Base-by-base conservation (phyloP, 768 basidiomycete species). In the Kwoniella heveanensis region DNA sequence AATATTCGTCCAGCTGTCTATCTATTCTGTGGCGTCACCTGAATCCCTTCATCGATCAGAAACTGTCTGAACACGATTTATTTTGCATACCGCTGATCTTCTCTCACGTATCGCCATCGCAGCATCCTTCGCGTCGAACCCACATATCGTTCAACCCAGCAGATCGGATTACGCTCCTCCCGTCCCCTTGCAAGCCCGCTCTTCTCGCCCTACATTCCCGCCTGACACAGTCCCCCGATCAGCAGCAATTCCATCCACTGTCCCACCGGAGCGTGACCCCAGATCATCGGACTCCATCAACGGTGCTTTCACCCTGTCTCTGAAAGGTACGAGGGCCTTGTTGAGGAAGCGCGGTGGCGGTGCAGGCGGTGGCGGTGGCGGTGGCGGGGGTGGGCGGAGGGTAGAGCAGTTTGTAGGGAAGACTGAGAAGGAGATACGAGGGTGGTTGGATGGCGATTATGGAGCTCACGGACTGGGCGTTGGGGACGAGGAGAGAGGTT, bases 41-140 rank as follows among this genome's bases (percentile, higher is more conserved):
- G n/a, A n/a, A n/a, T n/a, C n/a, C n/a, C n/a, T n/a, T n/a, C n/a
- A n/a, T n/a, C n/a, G n/a, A n/a, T n/a, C n/a, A n/a, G n/a, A n/a
- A n/a, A n/a, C n/a, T n/a, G n/a, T 36, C 32, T 36, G 32, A 36
- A 6, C 32, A 36, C 13, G 32, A 7, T 37, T 57, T 13, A 1
- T 32, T 7, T 24, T 52, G n/a, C 24, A 25, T 52, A 2, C n/a
- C n/a, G n/a, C n/a, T n/a, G n/a, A 52, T 30, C 25, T 52, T 26
- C 44, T 9, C 10, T 27, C 52, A 15, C 56, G 57, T 27, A 1
- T 25, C 9, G 17, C n/a, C 26, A 6, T 5, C 32, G 24, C 29
- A 78, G 79, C 79, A 2, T 46, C 70, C 13, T 71, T 78, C 59
- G 57, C 65, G 6, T 68, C 66, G 7, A 80, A 80, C 50, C 79